These are phyloP conservation scores for Xylariales sp. DNA, from an alignment of 2,329 filamentous ascomycete genomes.

Conservation along the genomic window DNA sequence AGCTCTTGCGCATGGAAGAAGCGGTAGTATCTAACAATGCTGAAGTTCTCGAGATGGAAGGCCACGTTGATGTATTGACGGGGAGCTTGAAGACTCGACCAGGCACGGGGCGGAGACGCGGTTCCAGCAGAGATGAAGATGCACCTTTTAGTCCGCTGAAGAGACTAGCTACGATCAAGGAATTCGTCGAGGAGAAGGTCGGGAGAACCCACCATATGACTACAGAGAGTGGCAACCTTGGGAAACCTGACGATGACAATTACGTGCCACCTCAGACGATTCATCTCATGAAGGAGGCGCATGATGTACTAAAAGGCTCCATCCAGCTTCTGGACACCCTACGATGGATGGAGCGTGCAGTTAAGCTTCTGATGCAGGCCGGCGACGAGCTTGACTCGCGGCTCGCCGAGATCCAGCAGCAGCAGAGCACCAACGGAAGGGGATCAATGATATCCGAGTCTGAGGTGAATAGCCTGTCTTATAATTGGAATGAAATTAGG, in stretches of 20 bases:
- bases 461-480: slow-evolving; percentile 24
- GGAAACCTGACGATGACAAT: slow-evolving; percentile 15
- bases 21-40: slow-evolving; percentile 38
- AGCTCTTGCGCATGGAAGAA: slow-evolving; percentile 39
- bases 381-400: slow-evolving; percentile 37
- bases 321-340: slow-evolving; percentile 42
- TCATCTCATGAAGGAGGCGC: slow-evolving; percentile 42
- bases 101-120: slow-evolving; percentile 15
- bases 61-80: slow-evolving; percentile 37
- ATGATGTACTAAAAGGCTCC: slow-evolving; percentile 39
- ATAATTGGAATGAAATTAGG: slow-evolving; percentile 41
- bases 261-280: slow-evolving; percentile 39
- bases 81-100: slow-evolving; percentile 24
- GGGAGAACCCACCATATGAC: slow-evolving; percentile 4
- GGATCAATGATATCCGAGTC: slow-evolving; percentile 6
- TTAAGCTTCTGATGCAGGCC: slow-evolving; percentile 37
- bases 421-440: slow-evolving; percentile 9
- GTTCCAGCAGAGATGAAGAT: slow-evolving; percentile 10
- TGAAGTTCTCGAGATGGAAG: slow-evolving; percentile 35
- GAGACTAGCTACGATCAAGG: slow-evolving; percentile 19
- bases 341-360: slow-evolving; percentile 41
- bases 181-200: slow-evolving; percentile 19
- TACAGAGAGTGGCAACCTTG: background rate
- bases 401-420: slow-evolving; percentile 16
- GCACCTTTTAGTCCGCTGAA: slow-evolving; percentile 17